Base-by-base conservation (phyloP, 192 early-diverging fungal species). In the Coemansia asiatica region DNA sequence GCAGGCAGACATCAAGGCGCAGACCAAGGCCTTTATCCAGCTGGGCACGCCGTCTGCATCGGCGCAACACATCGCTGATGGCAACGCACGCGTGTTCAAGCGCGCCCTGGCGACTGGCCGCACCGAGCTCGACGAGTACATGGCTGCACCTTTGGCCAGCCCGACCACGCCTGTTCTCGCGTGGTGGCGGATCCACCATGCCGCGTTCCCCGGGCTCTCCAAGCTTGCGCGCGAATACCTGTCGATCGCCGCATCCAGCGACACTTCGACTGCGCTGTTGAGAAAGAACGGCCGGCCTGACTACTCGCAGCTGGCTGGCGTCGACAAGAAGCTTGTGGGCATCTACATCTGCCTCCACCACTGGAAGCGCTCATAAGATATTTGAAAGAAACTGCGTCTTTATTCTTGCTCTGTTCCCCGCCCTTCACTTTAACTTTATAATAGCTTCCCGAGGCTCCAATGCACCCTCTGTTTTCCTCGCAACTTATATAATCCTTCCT, bases 61-160 rank as follows among this genome's bases (percentile, higher is more conserved):
- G 25, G 67, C 57, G 26, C 72, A 75, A 56, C 55, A 71, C 4
- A 66, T 56, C 12, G 72, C 72, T 15, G 69, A 81, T n/a, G 64
- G 72, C 28, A 67, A 57, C 22, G 66, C 78, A 18, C 68, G 69
- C 16, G 46, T 75, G 12, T 81, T 81, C 60, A 64, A 60, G 31
- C 72, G 78, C 23, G 73, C 78, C 5, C 62, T 64, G 4, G 62
- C 68, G 36, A 66, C 66, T 8, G 72, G 72, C 8, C 78, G 69
- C 31, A 75, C 59, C 10, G 78, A 81, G 59, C 66, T 81, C 22
- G 78, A 81, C 31, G 72, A 74, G 25, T 81, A 81, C 33, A 18
- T 66, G 8, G 31, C 54, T 53, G 78, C 78, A 2, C 78, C 78
- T 18, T 60, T 81, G 26, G 72, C 78, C 7, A 53, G 72, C 1